These are phyloP conservation scores for Vigna reflexopilosa DNA, from an alignment of 306 rosid species.

Conservation along the genomic window DNA sequence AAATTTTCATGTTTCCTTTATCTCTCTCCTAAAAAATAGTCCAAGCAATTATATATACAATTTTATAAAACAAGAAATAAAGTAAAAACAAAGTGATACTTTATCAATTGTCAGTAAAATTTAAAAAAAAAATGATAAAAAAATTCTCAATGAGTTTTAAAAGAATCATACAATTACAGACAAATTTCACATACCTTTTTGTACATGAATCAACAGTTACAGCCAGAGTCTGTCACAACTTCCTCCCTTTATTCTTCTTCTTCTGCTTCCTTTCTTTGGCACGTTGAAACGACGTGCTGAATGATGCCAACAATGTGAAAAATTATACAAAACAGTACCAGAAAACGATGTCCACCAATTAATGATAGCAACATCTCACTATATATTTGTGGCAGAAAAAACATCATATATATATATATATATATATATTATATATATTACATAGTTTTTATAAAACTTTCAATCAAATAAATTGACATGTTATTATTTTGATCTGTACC, in stretches of 20 bases:
- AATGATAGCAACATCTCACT: slow-evolving; percentile 22
- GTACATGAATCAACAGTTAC: slow-evolving; percentile 1
- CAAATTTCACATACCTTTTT: slow-evolving; percentile 36
- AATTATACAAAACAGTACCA: slow-evolving; percentile 2
- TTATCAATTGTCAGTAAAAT: not conserved
- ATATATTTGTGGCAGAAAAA: not conserved
- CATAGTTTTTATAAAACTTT: not conserved
- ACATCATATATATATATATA: not conserved
- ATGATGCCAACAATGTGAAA: slow-evolving; percentile 27
- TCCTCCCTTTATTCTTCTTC: slow-evolving; percentile 14
- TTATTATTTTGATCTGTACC: not conserved
- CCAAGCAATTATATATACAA: too few relatives aligned
- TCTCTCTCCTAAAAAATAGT: too few relatives aligned
- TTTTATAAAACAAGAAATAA: not conserved
- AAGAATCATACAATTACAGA: too few relatives aligned
- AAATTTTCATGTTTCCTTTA: too few relatives aligned
- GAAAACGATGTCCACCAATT: slow-evolving; percentile 7
- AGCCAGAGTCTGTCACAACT: not conserved
- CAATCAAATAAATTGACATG: slow-evolving; percentile 1
- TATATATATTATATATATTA: too few relatives aligned
- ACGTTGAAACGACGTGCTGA: slow-evolving; percentile 54
- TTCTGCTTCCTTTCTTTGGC: not conserved
- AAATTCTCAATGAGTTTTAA: not conserved
- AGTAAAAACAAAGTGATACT: not conserved
- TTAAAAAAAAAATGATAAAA: too few relatives aligned